Base-by-base conservation (phyloP, 2,329 filamentous ascomycete species). In the Aspergillus awamori region DNA sequence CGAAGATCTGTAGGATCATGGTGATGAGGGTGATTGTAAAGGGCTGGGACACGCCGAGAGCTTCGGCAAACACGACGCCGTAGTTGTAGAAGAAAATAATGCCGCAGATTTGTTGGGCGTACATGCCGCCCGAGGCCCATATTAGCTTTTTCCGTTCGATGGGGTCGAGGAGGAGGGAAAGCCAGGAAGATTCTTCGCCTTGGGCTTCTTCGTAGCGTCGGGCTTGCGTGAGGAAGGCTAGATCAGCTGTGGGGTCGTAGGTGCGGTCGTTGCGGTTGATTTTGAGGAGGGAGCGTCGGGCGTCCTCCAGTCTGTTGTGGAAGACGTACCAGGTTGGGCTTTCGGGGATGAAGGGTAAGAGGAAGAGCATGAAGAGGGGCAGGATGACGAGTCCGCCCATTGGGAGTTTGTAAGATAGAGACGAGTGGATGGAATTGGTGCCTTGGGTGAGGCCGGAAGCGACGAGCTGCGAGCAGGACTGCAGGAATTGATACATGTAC, bases 101-200 rank as follows among this genome's bases (percentile, higher is more conserved):
- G 20, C 81, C 80, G 70, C 80, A 80, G 70, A 83, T 80, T 70
- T 83, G 80, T 65, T 83, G 80, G 2, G 79, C 77, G 41, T 80
- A 72, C 60, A 82, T 70, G 22, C 78, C 80, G 10, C 80, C 81
- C 7, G 74, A 76, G 15, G 75, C 74, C 66, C 77, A 82, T 22
- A 83, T 69, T 11, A 82, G 69, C 67, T 83, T 83, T 30, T 79
- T 75, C 15, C 80, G 72, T 67, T 82, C 81, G 36, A 82, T 70
- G 0, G 80, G 80, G 43, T 83, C 79, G 0, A 66, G 74, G 58
- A 82, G 15, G 1, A 82, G 72, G 5, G 75, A 71, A 10, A 60
- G 51, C 81, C 80, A 82, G 5, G 71, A 71, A 0, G 78, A 75
- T 36, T 75, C 65, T 1, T 63, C 63, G 1, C 70, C 69, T 17